Evolutionary conservation across 108 stramenopile genomes (phyloP), one percentile per base, ranked within the genome.

Genomic region (Aureococcus anophagefferens): DNA sequence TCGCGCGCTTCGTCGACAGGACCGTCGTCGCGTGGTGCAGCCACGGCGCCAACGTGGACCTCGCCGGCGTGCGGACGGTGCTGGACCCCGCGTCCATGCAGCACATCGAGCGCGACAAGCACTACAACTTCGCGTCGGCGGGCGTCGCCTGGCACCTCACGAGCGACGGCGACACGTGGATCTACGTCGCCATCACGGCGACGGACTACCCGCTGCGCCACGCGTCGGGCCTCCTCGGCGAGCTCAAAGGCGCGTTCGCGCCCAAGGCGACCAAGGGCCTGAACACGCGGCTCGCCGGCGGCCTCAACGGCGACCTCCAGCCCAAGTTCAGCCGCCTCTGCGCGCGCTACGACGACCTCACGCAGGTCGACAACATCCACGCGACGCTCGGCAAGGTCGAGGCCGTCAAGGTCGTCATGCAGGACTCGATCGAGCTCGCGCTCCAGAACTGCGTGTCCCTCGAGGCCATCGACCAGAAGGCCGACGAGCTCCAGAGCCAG

Each of bases 281-380:
- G 35, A 35, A 29, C 35, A 13, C 35, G 66, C 13, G 66, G 35
- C 33, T 5, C 35, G 33, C 4, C 7, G 66, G 35, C 35, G 66
- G 7, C 28, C 14, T 35, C 17, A 35, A 67, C 33, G 21, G 15
- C 36, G 66, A 18, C 7, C 1, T 36, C 7, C 29, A 0, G 3
- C 33, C 7, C 66, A 28, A 36, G 35, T 68, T 73, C 35, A 30
- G 35, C 13, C 62, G 63, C 45, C 35, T 69, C 33, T 92, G 90
- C 74, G 78, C 84, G 62, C 91, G 91, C 80, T 95, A 87, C 73
- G 90, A 89, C 66, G 89, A 95, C 80, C 78, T 88, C 34, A 67
- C 77, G 70, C 85, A 89, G 73, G 89, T 95, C 63, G 92, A 95
- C 81, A 90, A 90, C 81, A 83, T 91, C 0, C 62, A 86, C 32